phyloP scores from a whole-genome alignment of 2,329 filamentous ascomycete genomes.

The Cladosporium cucumerinum region DNA sequence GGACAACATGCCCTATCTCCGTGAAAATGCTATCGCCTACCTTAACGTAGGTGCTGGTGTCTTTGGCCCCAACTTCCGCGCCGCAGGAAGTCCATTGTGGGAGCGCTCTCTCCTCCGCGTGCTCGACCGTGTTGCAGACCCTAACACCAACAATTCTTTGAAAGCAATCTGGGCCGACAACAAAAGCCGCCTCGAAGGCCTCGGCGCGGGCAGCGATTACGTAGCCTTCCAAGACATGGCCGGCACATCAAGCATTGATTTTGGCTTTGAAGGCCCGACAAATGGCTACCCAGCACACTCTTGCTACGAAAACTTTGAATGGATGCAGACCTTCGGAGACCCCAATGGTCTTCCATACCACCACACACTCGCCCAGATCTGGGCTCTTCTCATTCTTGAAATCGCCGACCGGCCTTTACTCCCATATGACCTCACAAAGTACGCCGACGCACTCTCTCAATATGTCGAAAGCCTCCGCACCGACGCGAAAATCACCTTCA shows the following conservation, averaged over 20 bases:
- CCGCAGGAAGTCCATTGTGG: slow-evolving; percentile 77
- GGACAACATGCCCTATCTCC: slow-evolving; percentile 69
- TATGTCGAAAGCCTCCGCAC: slow-evolving; percentile 66
- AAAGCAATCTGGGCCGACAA: slow-evolving; percentile 71
- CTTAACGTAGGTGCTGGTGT: slow-evolving; percentile 87
- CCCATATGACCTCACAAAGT: slow-evolving; percentile 75
- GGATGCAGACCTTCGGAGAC: slow-evolving; percentile 77
- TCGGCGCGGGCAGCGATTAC: slow-evolving; percentile 77
- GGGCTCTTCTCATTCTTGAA: slow-evolving; percentile 79
- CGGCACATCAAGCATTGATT: slow-evolving; percentile 81
- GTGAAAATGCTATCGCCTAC: slow-evolving; percentile 76
- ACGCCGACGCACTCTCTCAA: slow-evolving; percentile 61
- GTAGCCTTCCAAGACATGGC: slow-evolving; percentile 89
- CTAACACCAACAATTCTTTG: slow-evolving; percentile 62
- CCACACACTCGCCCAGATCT: slow-evolving; percentile 71
- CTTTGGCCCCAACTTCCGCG: slow-evolving; percentile 69
- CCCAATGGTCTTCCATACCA: slow-evolving; percentile 72
- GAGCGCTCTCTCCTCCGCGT: slow-evolving; percentile 68
- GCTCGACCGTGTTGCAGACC: slow-evolving; percentile 71
- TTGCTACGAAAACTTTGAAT: slow-evolving; percentile 86
- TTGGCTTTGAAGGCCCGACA: slow-evolving; percentile 66
- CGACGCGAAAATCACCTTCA: slow-evolving; percentile 46
- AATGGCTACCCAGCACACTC: slow-evolving; percentile 68
- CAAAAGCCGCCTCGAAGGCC: slow-evolving; percentile 59
- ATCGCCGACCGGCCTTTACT: slow-evolving; percentile 76